A percentile compares a stretch with the other conserved stretches of the same genome.
These are phyloP conservation scores for Pontederia paniculata DNA, from an alignment of 176 grass and related monocot species.

Conservation along the genomic window DNA sequence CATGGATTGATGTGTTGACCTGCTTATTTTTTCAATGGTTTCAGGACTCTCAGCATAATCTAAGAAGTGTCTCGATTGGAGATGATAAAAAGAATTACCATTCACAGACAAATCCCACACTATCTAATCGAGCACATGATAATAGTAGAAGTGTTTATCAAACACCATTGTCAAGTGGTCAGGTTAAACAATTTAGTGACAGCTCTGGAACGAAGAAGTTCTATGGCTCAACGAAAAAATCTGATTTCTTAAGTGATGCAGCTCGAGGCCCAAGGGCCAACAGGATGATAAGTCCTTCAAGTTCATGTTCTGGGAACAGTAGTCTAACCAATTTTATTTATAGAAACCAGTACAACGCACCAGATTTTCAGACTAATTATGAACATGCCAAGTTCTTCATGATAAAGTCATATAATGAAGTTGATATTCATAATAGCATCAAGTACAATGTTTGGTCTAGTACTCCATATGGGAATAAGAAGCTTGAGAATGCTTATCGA, in stretches of 20 bases:
- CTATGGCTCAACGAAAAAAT: constrained; percentile 21
- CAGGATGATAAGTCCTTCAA: constrained; percentile 23
- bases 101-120: neutral
- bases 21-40: too few relatives aligned
- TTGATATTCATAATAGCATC: constrained; percentile 13
- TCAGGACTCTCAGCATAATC: too few relatives aligned
- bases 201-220: constrained; percentile 18
- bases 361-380: constrained; percentile 17
- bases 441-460: constrained; percentile 15
- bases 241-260: constrained; percentile 23
- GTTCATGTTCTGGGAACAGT: constrained; percentile 15
- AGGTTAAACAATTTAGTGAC: constrained; percentile 13
- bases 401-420: constrained; percentile 13
- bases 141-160: neutral
- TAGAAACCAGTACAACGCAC: constrained; percentile 10
- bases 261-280: constrained; percentile 34
- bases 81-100: neutral
- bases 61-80: too few relatives aligned
- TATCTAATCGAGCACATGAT: neutral
- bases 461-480: constrained; percentile 7
- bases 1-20: too few relatives aligned
- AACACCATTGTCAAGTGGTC: constrained; percentile 6
- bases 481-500: constrained; percentile 2
- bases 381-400: constrained; percentile 20
- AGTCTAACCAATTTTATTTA: constrained; percentile 22